These are phyloP conservation scores for Cystobasidium onofrii DNA, from an alignment of 768 basidiomycete species.

Conservation along the genomic window DNA sequence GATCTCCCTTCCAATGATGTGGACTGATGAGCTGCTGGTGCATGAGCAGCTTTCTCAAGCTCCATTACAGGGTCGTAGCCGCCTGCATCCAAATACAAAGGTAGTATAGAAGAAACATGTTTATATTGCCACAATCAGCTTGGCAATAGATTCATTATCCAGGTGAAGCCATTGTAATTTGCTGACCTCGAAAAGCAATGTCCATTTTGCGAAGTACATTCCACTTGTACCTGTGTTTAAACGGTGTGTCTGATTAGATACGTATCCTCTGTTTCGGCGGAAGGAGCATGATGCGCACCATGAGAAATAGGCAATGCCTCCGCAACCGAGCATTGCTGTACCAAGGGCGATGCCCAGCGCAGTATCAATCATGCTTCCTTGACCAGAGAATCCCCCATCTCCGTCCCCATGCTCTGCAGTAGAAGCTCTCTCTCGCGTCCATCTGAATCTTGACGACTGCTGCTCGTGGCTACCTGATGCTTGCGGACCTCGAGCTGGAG, in stretches of 20 bases:
- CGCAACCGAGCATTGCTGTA: conserved; percentile 13
- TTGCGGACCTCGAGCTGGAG: neutral
- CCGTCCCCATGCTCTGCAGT: neutral
- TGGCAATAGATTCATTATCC: neutral
- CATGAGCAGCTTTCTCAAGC: conserved; percentile 51
- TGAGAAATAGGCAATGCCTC: conserved; percentile 19
- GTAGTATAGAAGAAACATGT: neutral
- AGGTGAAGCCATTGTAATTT: neutral
- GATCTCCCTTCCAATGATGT: neutral
- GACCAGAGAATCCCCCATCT: neutral
- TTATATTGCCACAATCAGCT: neutral
- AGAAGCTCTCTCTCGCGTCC: neutral
- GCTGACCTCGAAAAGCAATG: conserved; percentile 54
- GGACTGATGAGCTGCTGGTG: conserved; percentile 30
- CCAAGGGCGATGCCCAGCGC: conserved; percentile 25
- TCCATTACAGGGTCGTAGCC: conserved; percentile 80
- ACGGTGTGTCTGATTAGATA: neutral
- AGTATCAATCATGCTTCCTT: conserved; percentile 15
- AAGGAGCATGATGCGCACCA: neutral
- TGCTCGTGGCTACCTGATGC: neutral
- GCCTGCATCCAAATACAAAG: neutral
- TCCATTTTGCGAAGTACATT: conserved; percentile 76
- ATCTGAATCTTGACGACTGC: neutral
- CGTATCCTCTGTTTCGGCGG: neutral
- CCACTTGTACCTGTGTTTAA: conserved; percentile 55